A percentile compares a stretch with the other conserved stretches of the same genome.
Evolutionary conservation across 768 basidiomycete species (phyloP).

Genomic region (Trametes cingulata): DNA sequence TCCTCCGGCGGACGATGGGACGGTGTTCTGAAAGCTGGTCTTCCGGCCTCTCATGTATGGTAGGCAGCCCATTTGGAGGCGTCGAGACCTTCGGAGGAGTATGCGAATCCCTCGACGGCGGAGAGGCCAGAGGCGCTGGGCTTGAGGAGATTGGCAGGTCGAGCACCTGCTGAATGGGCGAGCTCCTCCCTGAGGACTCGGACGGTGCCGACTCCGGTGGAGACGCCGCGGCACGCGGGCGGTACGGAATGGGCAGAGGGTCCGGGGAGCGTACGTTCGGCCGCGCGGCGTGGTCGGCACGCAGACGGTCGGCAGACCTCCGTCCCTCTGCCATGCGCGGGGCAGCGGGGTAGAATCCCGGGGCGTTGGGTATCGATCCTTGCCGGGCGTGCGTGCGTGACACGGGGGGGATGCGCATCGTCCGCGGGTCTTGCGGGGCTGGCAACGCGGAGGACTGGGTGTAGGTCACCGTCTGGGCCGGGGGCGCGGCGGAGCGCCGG

Average conservation of each 20-base stretch:
- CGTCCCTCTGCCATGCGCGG: slow-evolving; percentile 10
- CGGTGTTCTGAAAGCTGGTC: slow-evolving; percentile 30
- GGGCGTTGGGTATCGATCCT: slow-evolving; percentile 8
- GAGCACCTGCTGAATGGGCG: slow-evolving; percentile 14
- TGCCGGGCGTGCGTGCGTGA: slow-evolving; percentile 19
- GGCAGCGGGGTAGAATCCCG: slow-evolving; percentile 4
- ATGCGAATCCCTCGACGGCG: slow-evolving; percentile 7
- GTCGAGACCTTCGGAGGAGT: slow-evolving; percentile 16
- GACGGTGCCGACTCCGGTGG: slow-evolving; percentile 22
- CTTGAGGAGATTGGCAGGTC: slow-evolving; percentile 13
- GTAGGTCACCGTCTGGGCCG: slow-evolving; percentile 18
- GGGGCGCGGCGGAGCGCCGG: slow-evolving; percentile 18
- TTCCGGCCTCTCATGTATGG: slow-evolving; percentile 32
- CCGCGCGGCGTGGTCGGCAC: slow-evolving; percentile 12
- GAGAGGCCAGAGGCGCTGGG: slow-evolving; percentile 6
- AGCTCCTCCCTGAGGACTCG: slow-evolving; percentile 21
- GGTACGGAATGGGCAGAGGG: slow-evolving; percentile 49
- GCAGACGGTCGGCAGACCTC: slow-evolving; percentile 15
- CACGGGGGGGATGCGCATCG: slow-evolving; percentile 15
- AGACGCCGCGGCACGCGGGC: slow-evolving; percentile 25
- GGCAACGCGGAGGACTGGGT: slow-evolving; percentile 10
- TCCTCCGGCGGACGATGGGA: slow-evolving; percentile 50
- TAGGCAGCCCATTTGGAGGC: slow-evolving; percentile 33
- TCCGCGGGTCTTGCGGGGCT: slow-evolving; percentile 7
- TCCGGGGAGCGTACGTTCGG: slow-evolving; percentile 40